These are phyloP conservation scores for Vitis hybrid DNA, from an alignment of 177 flowering plant species.

Conservation along the genomic window DNA sequence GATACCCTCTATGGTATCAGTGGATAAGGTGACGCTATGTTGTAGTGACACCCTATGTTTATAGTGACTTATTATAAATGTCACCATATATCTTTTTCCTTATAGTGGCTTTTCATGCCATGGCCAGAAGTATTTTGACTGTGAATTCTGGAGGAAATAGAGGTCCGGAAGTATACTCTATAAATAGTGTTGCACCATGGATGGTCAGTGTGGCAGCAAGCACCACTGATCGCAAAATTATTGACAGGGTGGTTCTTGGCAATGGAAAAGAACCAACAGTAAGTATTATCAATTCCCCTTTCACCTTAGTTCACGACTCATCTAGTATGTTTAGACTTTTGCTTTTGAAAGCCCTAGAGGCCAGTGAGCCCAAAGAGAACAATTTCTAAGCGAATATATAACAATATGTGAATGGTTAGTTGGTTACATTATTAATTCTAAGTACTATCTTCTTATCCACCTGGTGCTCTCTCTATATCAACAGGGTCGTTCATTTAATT, in stretches of 20 bases:
- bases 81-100: too few relatives aligned
- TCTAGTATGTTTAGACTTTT: too few relatives aligned
- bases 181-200: slow-evolving; percentile 27
- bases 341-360: too few relatives aligned
- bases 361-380: too few relatives aligned
- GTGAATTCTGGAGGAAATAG: slow-evolving; percentile 5
- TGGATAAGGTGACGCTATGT: too few relatives aligned
- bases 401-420: too few relatives aligned
- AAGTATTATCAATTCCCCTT: neutral
- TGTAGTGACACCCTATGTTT: too few relatives aligned
- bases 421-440: neutral
- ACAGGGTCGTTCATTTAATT: slow-evolving; percentile 30
- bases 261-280: slow-evolving; percentile 8
- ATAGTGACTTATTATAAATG: too few relatives aligned
- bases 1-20: too few relatives aligned
- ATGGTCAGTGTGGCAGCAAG: slow-evolving; percentile 28
- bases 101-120: slow-evolving; percentile 23
- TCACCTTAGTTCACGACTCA: too few relatives aligned
- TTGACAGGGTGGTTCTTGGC: slow-evolving; percentile 21
- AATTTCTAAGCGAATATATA: too few relatives aligned
- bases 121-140: slow-evolving; percentile 7
- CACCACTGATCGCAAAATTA: slow-evolving; percentile 22
- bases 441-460: too few relatives aligned
- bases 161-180: slow-evolving; percentile 6
- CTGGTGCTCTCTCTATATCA: neutral